These are phyloP conservation scores for Pyricularia sp. DNA, from an alignment of 2,329 filamentous ascomycete species.

Conservation along the genomic window DNA sequence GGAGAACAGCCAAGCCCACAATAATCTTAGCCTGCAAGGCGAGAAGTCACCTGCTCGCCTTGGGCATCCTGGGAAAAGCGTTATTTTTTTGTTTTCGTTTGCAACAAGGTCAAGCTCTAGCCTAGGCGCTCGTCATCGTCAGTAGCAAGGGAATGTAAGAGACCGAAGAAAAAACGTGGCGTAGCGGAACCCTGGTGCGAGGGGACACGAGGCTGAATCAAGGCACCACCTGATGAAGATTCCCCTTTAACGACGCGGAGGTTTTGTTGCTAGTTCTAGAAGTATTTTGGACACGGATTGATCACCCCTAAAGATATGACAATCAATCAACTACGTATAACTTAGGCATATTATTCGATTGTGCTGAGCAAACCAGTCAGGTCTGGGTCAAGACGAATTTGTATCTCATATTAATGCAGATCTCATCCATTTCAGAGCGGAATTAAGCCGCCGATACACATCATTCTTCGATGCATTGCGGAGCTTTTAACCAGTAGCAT, in stretches of 20 bases:
- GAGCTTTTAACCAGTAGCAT: not conserved
- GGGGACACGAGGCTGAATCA: not conserved
- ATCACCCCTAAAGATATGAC: not conserved
- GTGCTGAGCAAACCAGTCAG: not conserved
- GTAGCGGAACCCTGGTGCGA: not conserved
- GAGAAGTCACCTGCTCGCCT: not conserved
- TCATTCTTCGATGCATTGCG: not conserved
- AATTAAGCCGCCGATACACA: not conserved
- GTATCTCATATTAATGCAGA: not conserved
- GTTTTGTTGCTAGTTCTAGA: not conserved
- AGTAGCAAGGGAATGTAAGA: not conserved
- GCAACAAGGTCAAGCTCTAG: not conserved
- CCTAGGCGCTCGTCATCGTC: not conserved
- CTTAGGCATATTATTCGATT: not conserved
- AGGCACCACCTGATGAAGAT: not conserved
- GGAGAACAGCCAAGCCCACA: not conserved
- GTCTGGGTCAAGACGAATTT: not conserved
- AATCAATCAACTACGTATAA: too few relatives aligned
- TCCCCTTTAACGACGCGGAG: not conserved
- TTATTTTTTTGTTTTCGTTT: not conserved
- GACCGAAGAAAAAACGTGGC: not conserved
- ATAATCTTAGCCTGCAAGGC: not conserved
- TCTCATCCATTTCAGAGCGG: not conserved
- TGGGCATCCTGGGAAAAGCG: not conserved
- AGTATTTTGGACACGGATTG: not conserved